Evolutionary conservation across 768 basidiomycete species (phyloP).

Genomic region (Collybia mongolica): DNA sequence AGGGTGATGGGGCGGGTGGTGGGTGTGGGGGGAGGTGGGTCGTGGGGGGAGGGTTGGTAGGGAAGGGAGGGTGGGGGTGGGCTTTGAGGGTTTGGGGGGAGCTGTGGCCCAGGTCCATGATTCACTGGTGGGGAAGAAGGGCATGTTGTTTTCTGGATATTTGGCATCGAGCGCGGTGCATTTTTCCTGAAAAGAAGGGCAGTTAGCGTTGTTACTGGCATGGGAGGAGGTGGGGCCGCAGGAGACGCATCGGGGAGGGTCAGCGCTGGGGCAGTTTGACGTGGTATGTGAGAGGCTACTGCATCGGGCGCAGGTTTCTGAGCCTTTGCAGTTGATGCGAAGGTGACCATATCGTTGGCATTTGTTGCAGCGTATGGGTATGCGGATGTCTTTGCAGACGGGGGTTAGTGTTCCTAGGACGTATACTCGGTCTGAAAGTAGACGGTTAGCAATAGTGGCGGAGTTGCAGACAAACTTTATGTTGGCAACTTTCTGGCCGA

Average conservation of each 20-base stretch:
- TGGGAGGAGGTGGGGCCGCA: conserved; percentile 8
- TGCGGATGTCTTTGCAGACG: not conserved
- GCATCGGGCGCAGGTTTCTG: not conserved
- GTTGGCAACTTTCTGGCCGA: not conserved
- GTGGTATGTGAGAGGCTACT: not conserved
- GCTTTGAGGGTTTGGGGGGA: not conserved
- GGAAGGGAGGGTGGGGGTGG: not conserved
- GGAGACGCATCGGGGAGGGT: not conserved
- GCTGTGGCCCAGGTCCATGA: not conserved
- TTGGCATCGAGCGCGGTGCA: not conserved
- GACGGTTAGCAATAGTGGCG: not conserved
- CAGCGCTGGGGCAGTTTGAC: not conserved
- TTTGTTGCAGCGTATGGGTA: conserved; percentile 8
- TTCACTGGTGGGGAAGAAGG: conserved; percentile 7
- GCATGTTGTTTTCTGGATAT: conserved; percentile 8
- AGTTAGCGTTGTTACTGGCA: not conserved
- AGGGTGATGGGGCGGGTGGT: no score
- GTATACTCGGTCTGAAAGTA: not conserved
- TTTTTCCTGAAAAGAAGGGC: not conserved
- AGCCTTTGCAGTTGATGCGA: not conserved
- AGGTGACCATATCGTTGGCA: conserved; percentile 7
- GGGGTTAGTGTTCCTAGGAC: not conserved
- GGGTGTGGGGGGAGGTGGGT: no score
- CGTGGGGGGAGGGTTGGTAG: not conserved
- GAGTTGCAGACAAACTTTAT: not conserved